Percentiles rank a stretch among this genome's conserved stretches.
Evolutionary conservation across 257 asterid species (phyloP).

Genomic region (Solanum lycopersicoides): DNA sequence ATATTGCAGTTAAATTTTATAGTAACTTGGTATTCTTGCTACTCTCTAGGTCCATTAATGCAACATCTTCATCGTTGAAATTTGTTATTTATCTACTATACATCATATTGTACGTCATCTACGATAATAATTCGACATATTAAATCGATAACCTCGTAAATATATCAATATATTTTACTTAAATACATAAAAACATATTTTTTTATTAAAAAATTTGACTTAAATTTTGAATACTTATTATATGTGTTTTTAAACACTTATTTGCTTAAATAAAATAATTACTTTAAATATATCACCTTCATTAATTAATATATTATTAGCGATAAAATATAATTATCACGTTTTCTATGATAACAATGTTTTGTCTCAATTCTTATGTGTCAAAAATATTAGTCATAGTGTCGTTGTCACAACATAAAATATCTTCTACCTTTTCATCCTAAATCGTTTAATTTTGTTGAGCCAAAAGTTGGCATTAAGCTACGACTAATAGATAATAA

Average conservation of each 20-base stretch:
- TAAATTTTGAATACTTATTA: neutral
- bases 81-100: neutral
- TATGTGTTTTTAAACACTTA: neutral
- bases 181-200: neutral
- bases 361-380: neutral
- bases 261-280: neutral
- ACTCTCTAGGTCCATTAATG: neutral
- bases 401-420: neutral
- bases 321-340: neutral
- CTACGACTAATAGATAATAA: neutral
- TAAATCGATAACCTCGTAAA: accelerated
- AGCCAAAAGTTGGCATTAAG: neutral
- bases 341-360: neutral
- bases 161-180: neutral
- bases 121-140: neutral
- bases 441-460: neutral
- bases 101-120: neutral
- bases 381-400: neutral
- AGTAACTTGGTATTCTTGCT: neutral
- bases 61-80: neutral
- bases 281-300: neutral
- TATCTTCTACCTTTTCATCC: neutral
- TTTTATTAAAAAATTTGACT: neutral
- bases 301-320: neutral
- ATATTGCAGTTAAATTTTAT: neutral